Percentiles rank a stretch among this genome's conserved stretches.
These are phyloP conservation scores for Crucibulum laeve DNA, from an alignment of 768 basidiomycete species.

Conservation along the genomic window DNA sequence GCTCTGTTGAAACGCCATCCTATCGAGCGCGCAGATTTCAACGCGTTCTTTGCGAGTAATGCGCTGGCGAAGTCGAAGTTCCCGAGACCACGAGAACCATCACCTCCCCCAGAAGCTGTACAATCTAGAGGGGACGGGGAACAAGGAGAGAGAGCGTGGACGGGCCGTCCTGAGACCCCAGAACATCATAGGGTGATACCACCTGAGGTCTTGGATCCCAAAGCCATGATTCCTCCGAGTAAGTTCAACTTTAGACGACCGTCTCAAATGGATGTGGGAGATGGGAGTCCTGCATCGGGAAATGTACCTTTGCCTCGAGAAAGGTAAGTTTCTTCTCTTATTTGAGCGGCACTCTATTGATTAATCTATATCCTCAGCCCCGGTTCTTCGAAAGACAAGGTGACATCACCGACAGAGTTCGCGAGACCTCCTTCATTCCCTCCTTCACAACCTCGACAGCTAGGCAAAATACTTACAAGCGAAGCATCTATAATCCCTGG, in stretches of 20 bases:
- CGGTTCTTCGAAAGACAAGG: slow-evolving; percentile 16
- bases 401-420: slow-evolving; percentile 15
- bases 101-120: slow-evolving; percentile 22
- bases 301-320: slow-evolving; percentile 17
- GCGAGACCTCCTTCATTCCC: slow-evolving; percentile 14
- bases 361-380: slow-evolving; percentile 9
- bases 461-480: slow-evolving; percentile 35
- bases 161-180: slow-evolving; percentile 47
- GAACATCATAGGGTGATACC: slow-evolving; percentile 73
- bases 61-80: slow-evolving; percentile 79
- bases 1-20: slow-evolving; percentile 81
- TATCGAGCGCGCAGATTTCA: slow-evolving; percentile 79
- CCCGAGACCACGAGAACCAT: slow-evolving; percentile 44
- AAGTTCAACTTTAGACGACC: slow-evolving; percentile 65
- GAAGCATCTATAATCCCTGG: slow-evolving; percentile 74
- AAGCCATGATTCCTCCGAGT: slow-evolving; percentile 78
- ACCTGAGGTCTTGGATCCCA: slow-evolving; percentile 76
- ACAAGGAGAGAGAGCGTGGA: slow-evolving; percentile 20
- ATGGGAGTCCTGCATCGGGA: slow-evolving; percentile 14
- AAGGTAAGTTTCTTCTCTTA: slow-evolving; percentile 14
- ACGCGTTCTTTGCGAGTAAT: slow-evolving; percentile 85
- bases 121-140: slow-evolving; percentile 23
- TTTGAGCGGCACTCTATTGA: not conserved
- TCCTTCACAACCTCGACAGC: slow-evolving; percentile 12
- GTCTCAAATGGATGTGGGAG: slow-evolving; percentile 18